Base-by-base conservation (phyloP, 1,284 basidiomycete genomes). In the Cutaneotrichosporon daszewskae region DNA sequence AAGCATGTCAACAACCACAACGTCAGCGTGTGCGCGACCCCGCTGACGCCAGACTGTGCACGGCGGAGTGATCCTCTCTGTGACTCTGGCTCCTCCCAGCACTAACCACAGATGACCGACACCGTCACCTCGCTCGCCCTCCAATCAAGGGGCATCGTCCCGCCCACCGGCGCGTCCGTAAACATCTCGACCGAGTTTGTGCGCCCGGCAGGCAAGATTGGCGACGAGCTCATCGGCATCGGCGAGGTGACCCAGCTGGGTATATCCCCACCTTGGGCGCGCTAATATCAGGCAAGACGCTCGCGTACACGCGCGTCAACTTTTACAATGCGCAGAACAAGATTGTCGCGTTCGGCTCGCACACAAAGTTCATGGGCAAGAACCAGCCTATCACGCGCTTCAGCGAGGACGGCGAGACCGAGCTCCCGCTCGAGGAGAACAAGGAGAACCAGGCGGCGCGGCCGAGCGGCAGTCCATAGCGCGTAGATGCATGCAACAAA, bases 1-100 rank as follows among this genome's bases (percentile, higher is more conserved):
- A 53, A 60, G 37, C 68, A 72, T 55, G 43, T 72, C 32, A 70
- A 72, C 54, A 72, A 70, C 43, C 68, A 69, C 46, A 64, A 67
- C 39, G 69, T 65, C 23, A 19, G 60, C 13, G 14, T 16, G 20
- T 13, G 10, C 12, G 22, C 16, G 19, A 23, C 26, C 19, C 4
- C 7, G 48, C 45, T 52, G 41, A 47, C 41, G 7, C n/a, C 28
- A 72, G 67, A 71, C 69, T 4, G 53, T 72, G n/a, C 69, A 72
- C 49, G 69, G 69, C 9, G 69, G 69, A 7, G 68, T 66, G 0
- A 52, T 72, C n/a, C 50, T 71, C 12, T 61, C 64, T 3, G 66
- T 69, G 40, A 3, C 2, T 5, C n/a, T 22, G 9, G 16, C 17
- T 16, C 5, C 6, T 22, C 3, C 12, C 23, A 2, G 13, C 18